phyloP scores from a whole-genome alignment of 2,329 filamentous ascomycete species.

The Onygenales sp. region DNA sequence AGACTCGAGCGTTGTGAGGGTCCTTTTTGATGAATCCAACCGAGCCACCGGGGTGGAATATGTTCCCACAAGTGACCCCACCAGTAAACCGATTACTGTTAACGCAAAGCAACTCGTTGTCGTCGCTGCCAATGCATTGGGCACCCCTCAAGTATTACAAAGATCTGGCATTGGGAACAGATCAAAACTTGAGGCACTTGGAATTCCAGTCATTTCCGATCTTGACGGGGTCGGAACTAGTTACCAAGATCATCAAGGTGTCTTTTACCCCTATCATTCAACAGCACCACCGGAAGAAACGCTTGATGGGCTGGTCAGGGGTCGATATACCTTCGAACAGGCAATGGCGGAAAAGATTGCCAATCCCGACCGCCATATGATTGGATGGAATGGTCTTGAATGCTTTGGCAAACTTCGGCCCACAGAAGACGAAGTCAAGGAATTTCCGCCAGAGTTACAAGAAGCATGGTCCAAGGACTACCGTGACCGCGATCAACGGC shows the following conservation, averaged over 20 bases:
- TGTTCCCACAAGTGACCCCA: slow-evolving; percentile 40
- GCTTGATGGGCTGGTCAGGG: slow-evolving; percentile 44
- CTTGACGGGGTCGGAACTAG: slow-evolving; percentile 45
- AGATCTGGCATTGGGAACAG: slow-evolving; percentile 52
- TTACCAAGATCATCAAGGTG: slow-evolving; percentile 49
- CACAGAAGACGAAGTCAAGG: slow-evolving; percentile 36
- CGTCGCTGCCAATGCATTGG: slow-evolving; percentile 30
- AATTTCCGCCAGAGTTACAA: neutral
- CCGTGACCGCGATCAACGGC: slow-evolving; percentile 1
- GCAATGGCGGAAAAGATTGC: slow-evolving; percentile 34
- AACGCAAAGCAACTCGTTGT: slow-evolving; percentile 48
- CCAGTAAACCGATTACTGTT: slow-evolving; percentile 25
- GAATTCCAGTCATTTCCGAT: slow-evolving; percentile 38
- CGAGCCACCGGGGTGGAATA: slow-evolving; percentile 52
- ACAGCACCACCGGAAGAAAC: slow-evolving; percentile 39
- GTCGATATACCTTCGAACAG: slow-evolving; percentile 37
- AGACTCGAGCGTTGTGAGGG: slow-evolving; percentile 46
- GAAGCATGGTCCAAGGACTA: slow-evolving; percentile 1
- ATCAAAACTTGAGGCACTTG: slow-evolving; percentile 39
- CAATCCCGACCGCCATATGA: slow-evolving; percentile 30
- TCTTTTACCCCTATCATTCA: slow-evolving; percentile 45
- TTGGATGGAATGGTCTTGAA: slow-evolving; percentile 52
- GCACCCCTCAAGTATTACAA: slow-evolving; percentile 48
- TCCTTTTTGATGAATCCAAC: slow-evolving; percentile 45
- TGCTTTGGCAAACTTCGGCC: slow-evolving; percentile 49